Base-by-base conservation (phyloP, 129 eudicot species). In the Scalesia atractyloides region DNA sequence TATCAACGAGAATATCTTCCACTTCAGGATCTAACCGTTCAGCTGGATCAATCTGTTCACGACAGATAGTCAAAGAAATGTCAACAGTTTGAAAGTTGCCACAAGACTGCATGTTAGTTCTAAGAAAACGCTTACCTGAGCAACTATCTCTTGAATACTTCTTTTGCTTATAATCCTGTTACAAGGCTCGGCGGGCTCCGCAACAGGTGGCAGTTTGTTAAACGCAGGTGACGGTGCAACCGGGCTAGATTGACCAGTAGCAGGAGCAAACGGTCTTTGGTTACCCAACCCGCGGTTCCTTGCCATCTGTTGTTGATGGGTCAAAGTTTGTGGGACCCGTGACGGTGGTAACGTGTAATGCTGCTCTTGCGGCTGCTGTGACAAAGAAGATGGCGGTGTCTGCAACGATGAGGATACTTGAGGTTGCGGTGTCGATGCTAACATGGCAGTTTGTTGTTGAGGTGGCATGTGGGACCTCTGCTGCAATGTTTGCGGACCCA, bases 1-100 rank as follows among this genome's bases (percentile, higher is more conserved):
- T 84, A 83, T 94, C 97, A 14, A 88, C 84, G 59, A 94, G 93
- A 56, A 94, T 84, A 81, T 94, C 97, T 83, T 94, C 98, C 72
- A 94, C 96, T 62, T 88, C 97, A 50, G 93, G 91, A 75, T 94
- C 97, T 51, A 94, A 78, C 41, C 73, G 79, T 70, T 88, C 97
- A 37, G 87, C 80, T 37, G 97, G 96, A 83, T 94, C 98, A 72
- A 90, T 86, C 97, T 93, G 84, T 67, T 51, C 44, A 72, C 11
- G 17, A 73, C 39, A 66, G 5, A 34, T 36, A 66, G 51, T 64
- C 36, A 68, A 59, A 51, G 66, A 80, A 26, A 50, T 18, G 49
- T 46, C n/a, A 60, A 50, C 24, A 58, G 12, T 17, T 58, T 26
- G 3, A 46, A 54, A 67, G 37, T 30, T 41, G 3, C 19, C 12